phyloP scores from a whole-genome alignment of 495 filamentous ascomycete genomes.

The Parathielavia hyrcaniae region DNA sequence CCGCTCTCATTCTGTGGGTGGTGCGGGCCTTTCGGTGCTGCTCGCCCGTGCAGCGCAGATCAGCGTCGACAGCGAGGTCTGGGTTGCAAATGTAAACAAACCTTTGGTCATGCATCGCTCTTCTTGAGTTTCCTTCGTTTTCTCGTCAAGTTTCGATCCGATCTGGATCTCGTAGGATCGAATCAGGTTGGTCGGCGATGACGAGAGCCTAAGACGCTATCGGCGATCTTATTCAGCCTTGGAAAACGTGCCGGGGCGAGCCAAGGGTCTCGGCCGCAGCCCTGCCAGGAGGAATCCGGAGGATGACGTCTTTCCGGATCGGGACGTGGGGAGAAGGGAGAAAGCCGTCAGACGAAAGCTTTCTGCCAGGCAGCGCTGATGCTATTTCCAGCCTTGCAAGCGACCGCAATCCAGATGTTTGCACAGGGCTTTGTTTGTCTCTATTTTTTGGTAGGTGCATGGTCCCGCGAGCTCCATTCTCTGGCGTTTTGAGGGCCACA shows the following conservation, averaged over 20 bases:
- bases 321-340: constrained; percentile 3
- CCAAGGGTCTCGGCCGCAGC: constrained; percentile 11
- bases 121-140: neutral
- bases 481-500: neutral
- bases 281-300: constrained; percentile 9
- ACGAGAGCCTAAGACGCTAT: constrained; percentile 5
- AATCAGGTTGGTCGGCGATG: constrained; percentile 6
- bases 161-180: constrained; percentile 13
- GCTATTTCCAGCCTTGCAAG: constrained; percentile 19
- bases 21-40: constrained; percentile 23
- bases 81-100: constrained; percentile 23
- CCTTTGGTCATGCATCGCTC: constrained; percentile 9
- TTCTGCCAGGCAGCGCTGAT: constrained; percentile 17
- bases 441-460: neutral
- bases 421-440: neutral
- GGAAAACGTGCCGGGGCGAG: constrained; percentile 17
- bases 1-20: constrained; percentile 10
- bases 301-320: constrained; percentile 23
- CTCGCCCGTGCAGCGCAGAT: constrained; percentile 10
- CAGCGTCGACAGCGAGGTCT: neutral
- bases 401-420: constrained; percentile 1
- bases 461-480: neutral
- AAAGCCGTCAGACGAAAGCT: neutral
- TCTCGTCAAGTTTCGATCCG: constrained; percentile 3
- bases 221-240: constrained; percentile 23